Base-by-base conservation (phyloP, 2,329 filamentous ascomycete species). In the Delphinella strobiligena region DNA sequence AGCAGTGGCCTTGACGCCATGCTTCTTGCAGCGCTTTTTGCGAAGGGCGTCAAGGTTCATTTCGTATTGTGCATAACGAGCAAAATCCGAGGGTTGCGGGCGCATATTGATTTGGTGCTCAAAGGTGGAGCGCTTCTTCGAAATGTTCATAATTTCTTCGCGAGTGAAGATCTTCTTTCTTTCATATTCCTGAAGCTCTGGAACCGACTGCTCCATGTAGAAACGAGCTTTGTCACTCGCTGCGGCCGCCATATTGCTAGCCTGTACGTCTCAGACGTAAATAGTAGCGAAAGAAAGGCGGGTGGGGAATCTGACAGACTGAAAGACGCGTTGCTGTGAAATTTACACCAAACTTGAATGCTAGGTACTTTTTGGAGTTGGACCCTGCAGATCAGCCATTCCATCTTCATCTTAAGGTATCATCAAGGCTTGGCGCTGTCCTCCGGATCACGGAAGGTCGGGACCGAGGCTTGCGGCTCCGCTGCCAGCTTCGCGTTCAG, bases 211-310 rank as follows among this genome's bases (percentile, higher is more conserved):
- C 67, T 98, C 91, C 48, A 96, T 74, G 62, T 84, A 95, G 64
- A 89, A 96, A 43, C 89, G 84, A 41, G 89, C 91, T 64, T 95
- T 96, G 56, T 96, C 91, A 47, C 83, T 81, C 43, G 91, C 80
- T 31, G 78, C 81, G 1, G 87, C 75, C 7, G 22, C 22, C 22
- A 27, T 27, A 12, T 7, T 27, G 7, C 7, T 7, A 12, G 7
- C 22, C 12, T 7, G 22, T 27, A 12, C 22, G 22, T 27, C 22
- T 27, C 12, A 27, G 7, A 27, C 22, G 22, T 12, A 12, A 7
- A 27, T 27, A 12, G 12, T 12, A 12, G 22, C 7, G 12, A 27
- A 7, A 12, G 22, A 7, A 12, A 27, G 22, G 22, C 12, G 7
- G 12, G 22, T 27, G 22, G 22, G 12, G 7, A 7, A 27, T 27